Conservation (phyloP, 179 eudicot genomes). For the Sideroxylon spinosum region DNA sequence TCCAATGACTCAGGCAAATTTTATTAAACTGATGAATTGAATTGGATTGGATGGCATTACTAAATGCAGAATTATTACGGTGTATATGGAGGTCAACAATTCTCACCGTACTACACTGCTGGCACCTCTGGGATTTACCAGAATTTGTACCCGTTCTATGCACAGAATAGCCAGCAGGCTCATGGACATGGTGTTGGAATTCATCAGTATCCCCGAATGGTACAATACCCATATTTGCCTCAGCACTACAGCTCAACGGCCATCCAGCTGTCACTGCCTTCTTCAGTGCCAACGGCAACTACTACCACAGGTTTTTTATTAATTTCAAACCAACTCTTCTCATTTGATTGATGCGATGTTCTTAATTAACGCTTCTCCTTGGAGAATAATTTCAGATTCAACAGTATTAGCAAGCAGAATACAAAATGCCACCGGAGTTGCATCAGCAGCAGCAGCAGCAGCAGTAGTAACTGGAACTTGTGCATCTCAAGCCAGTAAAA, state of each 20-base stretch:
- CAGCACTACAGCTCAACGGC: constrained; percentile 31
- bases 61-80: constrained; percentile 46
- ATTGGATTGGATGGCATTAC: background rate
- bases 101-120: constrained; percentile 39
- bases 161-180: constrained; percentile 30
- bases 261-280: constrained; percentile 44
- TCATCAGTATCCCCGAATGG: constrained; percentile 42
- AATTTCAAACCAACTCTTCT: background rate
- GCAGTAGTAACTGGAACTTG: constrained; percentile 26
- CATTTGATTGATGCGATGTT: too few species aligned
- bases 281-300: constrained; percentile 19
- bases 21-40: too few species aligned
- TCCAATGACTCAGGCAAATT: too few species aligned
- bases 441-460: constrained; percentile 25
- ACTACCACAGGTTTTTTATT: constrained; percentile 24
- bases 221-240: constrained; percentile 48
- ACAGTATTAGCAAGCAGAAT: constrained; percentile 8
- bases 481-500: constrained; percentile 32
- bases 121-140: constrained; percentile 37
- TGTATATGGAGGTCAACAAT: constrained; percentile 36
- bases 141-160: constrained; percentile 41
- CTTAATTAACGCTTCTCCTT: background rate
- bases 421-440: constrained; percentile 23
- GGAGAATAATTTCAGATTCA: constrained; percentile 12
- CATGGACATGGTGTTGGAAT: constrained; percentile 35